phyloP scores from a whole-genome alignment of 768 basidiomycete species.

The Phaeotremella fagi region DNA sequence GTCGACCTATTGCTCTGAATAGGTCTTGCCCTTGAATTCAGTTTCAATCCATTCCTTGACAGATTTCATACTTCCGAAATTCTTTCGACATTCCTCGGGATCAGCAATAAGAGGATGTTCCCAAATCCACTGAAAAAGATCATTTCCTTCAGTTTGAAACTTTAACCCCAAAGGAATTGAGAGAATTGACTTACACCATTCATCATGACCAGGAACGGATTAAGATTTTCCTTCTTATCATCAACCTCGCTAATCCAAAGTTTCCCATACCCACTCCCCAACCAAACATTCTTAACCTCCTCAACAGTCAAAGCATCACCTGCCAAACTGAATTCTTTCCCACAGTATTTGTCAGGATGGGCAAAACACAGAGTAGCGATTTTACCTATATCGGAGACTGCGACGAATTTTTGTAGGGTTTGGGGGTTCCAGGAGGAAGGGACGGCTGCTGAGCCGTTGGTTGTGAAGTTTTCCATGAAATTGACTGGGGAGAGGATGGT shows the following conservation, averaged over 20 bases:
- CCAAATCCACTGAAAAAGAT: not conserved
- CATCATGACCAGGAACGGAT: not conserved
- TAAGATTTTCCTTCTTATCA: not conserved
- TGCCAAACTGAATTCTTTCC: conserved; percentile 8
- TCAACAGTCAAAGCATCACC: conserved; percentile 9
- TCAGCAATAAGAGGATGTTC: not conserved
- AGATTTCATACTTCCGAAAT: not conserved
- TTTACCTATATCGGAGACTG: conserved; percentile 11
- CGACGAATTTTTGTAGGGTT: conserved; percentile 7
- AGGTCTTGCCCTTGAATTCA: not conserved
- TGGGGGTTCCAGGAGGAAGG: conserved; percentile 3
- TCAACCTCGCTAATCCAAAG: not conserved
- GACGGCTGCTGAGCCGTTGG: not conserved
- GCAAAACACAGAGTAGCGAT: conserved; percentile 9
- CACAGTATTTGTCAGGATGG: conserved; percentile 4
- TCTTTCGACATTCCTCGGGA: not conserved
- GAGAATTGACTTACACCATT: not conserved
- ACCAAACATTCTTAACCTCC: conserved; percentile 6
- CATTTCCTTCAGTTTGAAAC: not conserved
- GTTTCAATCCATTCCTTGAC: not conserved
- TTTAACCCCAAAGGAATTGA: not conserved
- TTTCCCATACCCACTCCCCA: conserved; percentile 1
- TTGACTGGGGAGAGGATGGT: conserved; percentile 14
- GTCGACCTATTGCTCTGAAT: too few species aligned
- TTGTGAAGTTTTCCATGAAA: conserved; percentile 13